A percentile compares a stretch with the other conserved stretches of the same genome.
Conservation (phyloP, 1,139 yeast species). For the Hyphopichia wangnamkhiaoensis region DNA sequence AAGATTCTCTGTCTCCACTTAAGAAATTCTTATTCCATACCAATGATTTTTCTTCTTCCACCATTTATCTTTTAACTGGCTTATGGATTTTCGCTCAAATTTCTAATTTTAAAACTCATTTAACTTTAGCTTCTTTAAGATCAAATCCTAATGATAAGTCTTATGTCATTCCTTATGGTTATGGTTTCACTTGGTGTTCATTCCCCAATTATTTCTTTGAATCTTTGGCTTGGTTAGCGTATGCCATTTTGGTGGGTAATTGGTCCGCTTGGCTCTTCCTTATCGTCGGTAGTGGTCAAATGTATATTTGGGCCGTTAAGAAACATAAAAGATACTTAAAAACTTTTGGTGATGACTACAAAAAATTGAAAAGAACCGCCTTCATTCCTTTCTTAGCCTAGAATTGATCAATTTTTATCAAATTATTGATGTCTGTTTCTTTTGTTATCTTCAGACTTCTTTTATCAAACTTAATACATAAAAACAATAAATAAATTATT, state of each 20-base stretch:
- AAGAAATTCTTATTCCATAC: constrained; percentile 32
- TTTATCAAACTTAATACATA: background rate
- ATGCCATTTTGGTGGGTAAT: constrained; percentile 72
- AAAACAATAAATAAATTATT: background rate
- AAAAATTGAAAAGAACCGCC: constrained; percentile 64
- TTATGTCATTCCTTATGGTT: constrained; percentile 47
- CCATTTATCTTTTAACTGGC: constrained; percentile 33
- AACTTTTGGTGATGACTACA: constrained; percentile 76
- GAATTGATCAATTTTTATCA: background rate
- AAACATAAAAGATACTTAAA: constrained; percentile 67
- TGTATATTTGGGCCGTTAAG: constrained; percentile 77
- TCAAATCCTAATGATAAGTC: constrained; percentile 28
- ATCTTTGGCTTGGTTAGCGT: constrained; percentile 68
- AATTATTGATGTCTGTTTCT: background rate
- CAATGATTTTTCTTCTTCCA: constrained; percentile 25
- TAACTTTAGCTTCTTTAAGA: constrained; percentile 59
- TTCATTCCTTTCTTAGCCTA: constrained; percentile 49
- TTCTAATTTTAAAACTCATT: constrained; percentile 73
- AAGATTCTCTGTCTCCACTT: constrained; percentile 12
- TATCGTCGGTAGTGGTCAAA: constrained; percentile 71
- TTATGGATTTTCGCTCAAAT: constrained; percentile 68
- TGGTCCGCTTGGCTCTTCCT: constrained; percentile 74
- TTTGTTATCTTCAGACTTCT: background rate
- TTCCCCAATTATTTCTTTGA: constrained; percentile 93
- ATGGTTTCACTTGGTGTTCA: constrained; percentile 48